phyloP scores from a whole-genome alignment of 164 flowering plant species.

The Taxillus chinensis region DNA sequence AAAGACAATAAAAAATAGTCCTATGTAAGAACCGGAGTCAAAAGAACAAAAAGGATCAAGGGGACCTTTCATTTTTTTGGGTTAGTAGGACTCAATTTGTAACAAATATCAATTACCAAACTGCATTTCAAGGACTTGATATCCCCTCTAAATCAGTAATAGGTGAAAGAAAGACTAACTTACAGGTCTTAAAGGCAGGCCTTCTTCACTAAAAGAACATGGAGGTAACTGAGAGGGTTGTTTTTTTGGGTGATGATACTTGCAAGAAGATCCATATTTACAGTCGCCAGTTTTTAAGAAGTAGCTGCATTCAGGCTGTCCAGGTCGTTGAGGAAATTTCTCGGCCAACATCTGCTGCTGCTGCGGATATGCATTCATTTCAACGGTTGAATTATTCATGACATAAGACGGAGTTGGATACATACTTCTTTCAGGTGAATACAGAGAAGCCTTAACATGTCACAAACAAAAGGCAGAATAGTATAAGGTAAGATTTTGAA shows the following conservation, averaged over 20 bases:
- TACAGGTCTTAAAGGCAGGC: constrained; percentile 91
- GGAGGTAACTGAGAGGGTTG: constrained; percentile 23
- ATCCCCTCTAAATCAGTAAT: background rate
- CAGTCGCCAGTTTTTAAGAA: constrained; percentile 80
- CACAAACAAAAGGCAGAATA: constrained; percentile 7
- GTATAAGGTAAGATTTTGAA: background rate
- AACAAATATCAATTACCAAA: too few species aligned
- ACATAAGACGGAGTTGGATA: constrained; percentile 31
- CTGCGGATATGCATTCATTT: constrained; percentile 21
- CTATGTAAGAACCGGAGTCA: too few species aligned
- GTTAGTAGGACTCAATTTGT: too few species aligned
- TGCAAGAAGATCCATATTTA: constrained; percentile 72
- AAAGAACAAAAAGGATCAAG: too few species aligned
- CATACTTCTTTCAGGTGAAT: constrained; percentile 35
- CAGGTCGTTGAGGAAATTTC: constrained; percentile 87
- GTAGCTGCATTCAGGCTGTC: constrained; percentile 73
- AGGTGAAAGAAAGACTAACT: constrained; percentile 18
- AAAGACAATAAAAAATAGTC: too few species aligned
- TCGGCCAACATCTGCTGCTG: constrained; percentile 35
- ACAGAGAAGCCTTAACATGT: constrained; percentile 41
- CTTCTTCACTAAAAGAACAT: constrained; percentile 53
- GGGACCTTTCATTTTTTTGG: too few species aligned
- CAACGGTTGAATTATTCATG: constrained; percentile 23
- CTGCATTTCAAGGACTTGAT: background rate
- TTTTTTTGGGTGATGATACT: constrained; percentile 79